Evolutionary conservation across 352 stramenopile genomes (phyloP).

Genomic region (Globisporangium barbulae): DNA sequence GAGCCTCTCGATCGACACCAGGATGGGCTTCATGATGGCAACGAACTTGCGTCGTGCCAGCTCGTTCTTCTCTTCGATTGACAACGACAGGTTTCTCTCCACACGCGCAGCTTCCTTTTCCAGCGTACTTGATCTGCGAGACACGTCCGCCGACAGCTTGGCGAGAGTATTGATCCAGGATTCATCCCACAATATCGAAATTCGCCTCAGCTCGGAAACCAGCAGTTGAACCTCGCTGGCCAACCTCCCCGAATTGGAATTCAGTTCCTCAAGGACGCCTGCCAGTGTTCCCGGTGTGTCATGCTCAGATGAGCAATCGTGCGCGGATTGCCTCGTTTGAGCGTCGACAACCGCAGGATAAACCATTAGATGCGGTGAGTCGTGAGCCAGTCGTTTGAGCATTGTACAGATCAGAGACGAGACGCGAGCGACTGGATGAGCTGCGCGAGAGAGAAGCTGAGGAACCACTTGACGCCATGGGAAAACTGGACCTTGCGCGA

Average conservation of each 20-base stretch:
- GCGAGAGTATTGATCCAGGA: conserved; percentile 64
- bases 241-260: conserved; percentile 33
- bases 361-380: conserved; percentile 63
- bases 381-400: conserved; percentile 58
- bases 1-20: conserved; percentile 58
- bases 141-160: conserved; percentile 74
- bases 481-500: conserved; percentile 44
- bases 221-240: conserved; percentile 57
- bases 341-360: conserved; percentile 76
- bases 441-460: conserved; percentile 65
- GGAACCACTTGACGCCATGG: conserved; percentile 70
- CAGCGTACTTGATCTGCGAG: conserved; percentile 57
- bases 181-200: conserved; percentile 85
- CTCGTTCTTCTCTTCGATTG: conserved; percentile 53
- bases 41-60: conserved; percentile 68
- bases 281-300: conserved; percentile 22
- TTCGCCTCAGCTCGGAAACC: conserved; percentile 68
- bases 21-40: conserved; percentile 82
- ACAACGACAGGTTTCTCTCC: conserved; percentile 66
- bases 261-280: conserved; percentile 42
- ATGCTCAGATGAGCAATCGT: background rate
- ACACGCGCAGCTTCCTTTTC: conserved; percentile 74
- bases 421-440: conserved; percentile 49
- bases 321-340: conserved; percentile 9
- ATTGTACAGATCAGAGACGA: conserved; percentile 52